Evolutionary conservation across 768 basidiomycete species (phyloP).

Genomic region (Suillus lakei): DNA sequence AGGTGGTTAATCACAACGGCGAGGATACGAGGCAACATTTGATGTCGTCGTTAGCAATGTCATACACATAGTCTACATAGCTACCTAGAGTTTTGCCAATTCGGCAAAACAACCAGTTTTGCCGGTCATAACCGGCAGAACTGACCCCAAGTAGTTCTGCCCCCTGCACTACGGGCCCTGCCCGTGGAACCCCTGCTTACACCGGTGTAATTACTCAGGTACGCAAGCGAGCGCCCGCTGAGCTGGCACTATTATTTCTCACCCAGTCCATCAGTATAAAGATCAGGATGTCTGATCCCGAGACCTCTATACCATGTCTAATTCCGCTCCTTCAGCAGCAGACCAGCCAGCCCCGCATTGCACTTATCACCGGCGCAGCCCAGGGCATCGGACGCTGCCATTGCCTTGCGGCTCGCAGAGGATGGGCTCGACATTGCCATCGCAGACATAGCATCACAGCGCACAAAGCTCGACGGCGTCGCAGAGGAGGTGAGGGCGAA

Average conservation of each 20-base stretch:
- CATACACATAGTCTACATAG: no score
- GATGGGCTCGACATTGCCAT: conserved; percentile 39
- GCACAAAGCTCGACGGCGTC: conserved; percentile 24
- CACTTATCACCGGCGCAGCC: conserved; percentile 39
- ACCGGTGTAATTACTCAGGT: not conserved
- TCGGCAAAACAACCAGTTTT: no score
- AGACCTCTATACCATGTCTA: not conserved
- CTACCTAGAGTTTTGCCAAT: no score
- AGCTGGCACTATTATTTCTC: not conserved
- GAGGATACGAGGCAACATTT: no score
- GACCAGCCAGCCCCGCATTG: conserved; percentile 9
- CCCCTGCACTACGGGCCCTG: no score
- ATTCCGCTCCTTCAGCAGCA: not conserved
- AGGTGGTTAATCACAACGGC: no score
- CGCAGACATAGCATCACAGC: conserved; percentile 28
- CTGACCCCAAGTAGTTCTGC: no score
- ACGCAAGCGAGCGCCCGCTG: no score
- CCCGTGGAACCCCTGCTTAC: no score
- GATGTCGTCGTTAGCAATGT: no score
- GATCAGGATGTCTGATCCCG: not conserved
- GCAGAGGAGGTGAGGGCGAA: conserved; percentile 27
- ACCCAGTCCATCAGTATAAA: conserved; percentile 5
- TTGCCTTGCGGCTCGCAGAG: conserved; percentile 35
- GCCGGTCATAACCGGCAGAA: no score
- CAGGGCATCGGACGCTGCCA: conserved; percentile 38